phyloP scores from a whole-genome alignment of 495 filamentous ascomycete species.

The Choiromyces venosus region DNA sequence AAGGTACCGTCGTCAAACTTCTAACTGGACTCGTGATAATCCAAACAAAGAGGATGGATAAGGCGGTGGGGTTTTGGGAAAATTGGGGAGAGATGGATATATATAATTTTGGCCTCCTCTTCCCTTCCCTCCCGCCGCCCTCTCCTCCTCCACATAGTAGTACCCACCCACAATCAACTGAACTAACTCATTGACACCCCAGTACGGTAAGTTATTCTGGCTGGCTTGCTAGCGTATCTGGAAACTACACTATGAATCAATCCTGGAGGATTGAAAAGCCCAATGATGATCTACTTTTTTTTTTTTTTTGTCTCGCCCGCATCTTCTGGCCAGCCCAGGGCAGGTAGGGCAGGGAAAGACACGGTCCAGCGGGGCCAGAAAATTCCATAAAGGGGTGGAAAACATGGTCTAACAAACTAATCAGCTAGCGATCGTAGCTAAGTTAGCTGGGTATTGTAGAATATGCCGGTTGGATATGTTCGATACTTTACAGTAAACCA shows the following conservation, averaged over 20 bases:
- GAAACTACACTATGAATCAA: too few relatives aligned
- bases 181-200: neutral
- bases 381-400: neutral
- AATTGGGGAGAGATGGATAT: constrained; percentile 17
- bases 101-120: constrained; percentile 34
- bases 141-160: too few relatives aligned
- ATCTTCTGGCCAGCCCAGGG: neutral
- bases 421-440: too few relatives aligned
- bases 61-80: constrained; percentile 10
- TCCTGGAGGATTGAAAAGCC: neutral
- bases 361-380: neutral
- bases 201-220: neutral
- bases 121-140: too few relatives aligned
- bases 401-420: too few relatives aligned
- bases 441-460: neutral
- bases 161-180: neutral
- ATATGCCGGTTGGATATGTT: neutral
- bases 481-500: neutral
- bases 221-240: neutral
- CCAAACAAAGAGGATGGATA: constrained; percentile 2
- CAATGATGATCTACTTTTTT: neutral
- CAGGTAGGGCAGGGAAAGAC: too few relatives aligned
- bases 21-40: constrained; percentile 24
- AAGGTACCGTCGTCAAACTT: constrained; percentile 1
- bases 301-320: neutral